phyloP scores from a whole-genome alignment of 116 monocot genomes.

The Dioscorea cayenensis region DNA sequence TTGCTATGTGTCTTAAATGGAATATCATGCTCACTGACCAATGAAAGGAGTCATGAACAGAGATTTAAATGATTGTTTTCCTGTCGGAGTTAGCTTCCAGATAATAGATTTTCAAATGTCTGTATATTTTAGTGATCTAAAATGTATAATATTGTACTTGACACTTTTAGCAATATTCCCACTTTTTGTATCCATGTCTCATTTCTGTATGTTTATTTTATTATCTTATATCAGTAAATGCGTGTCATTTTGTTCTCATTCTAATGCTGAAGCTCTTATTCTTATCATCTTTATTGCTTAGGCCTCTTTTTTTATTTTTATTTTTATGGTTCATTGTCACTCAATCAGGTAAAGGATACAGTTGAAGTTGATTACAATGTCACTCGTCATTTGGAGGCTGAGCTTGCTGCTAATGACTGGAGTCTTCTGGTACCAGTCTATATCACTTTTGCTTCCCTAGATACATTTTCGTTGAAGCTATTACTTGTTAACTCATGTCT shows the following conservation, averaged over 20 bases:
- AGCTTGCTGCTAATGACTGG: constrained; percentile 83
- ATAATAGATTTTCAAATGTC: too few relatives aligned
- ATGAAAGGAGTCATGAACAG: too few relatives aligned
- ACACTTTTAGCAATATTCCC: background rate
- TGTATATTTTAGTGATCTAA: too few relatives aligned
- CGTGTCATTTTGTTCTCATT: background rate
- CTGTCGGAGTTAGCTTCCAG: too few relatives aligned
- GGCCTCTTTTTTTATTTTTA: constrained; percentile 5
- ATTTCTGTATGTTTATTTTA: background rate
- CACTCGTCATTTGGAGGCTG: constrained; percentile 81
- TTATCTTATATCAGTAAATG: background rate
- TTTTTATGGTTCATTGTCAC: constrained; percentile 1
- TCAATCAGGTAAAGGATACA: constrained; percentile 86
- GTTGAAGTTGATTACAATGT: constrained; percentile 97
- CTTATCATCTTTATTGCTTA: background rate
- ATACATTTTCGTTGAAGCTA: too few relatives aligned
- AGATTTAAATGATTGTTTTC: too few relatives aligned
- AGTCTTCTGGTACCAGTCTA: constrained; percentile 47
- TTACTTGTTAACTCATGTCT: too few relatives aligned
- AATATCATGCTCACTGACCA: too few relatives aligned
- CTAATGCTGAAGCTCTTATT: background rate
- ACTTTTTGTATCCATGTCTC: background rate
- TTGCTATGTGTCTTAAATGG: too few relatives aligned
- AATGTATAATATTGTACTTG: background rate
- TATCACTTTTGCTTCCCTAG: background rate